phyloP scores from a whole-genome alignment of 768 basidiomycete species.

The Coprinellus aureogranulatus region DNA sequence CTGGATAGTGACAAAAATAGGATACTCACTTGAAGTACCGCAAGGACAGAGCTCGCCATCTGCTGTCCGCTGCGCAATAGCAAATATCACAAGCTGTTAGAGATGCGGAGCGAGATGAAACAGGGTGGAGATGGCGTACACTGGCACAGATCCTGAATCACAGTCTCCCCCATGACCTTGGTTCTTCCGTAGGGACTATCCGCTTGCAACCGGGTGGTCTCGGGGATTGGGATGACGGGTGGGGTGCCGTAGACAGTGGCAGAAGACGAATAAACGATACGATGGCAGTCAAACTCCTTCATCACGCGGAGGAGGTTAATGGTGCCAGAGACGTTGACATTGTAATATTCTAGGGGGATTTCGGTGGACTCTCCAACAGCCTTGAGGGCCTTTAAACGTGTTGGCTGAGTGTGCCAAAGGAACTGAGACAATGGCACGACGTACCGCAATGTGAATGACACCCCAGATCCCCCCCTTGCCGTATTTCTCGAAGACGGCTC shows the following conservation, averaged over 20 bases:
- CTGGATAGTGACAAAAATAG: not conserved
- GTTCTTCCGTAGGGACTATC: constrained; percentile 94
- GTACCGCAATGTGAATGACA: constrained; percentile 89
- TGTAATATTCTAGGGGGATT: constrained; percentile 89
- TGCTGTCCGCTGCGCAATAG: constrained; percentile 55
- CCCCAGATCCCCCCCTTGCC: constrained; percentile 93
- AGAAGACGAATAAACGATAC: constrained; percentile 95
- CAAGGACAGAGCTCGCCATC: constrained; percentile 82
- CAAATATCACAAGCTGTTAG: constrained; percentile 8
- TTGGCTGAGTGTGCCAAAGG: not conserved
- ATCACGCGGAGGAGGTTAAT: constrained; percentile 83
- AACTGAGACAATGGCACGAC: constrained; percentile 26
- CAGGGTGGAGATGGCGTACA: constrained; percentile 43
- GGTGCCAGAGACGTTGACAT: constrained; percentile 90
- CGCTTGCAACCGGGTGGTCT: constrained; percentile 81
- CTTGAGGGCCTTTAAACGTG: constrained; percentile 77
- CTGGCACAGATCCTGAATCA: constrained; percentile 85
- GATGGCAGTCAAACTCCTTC: constrained; percentile 77
- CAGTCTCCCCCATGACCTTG: constrained; percentile 91
- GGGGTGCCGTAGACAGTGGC: constrained; percentile 98
- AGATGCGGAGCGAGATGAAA: not conserved
- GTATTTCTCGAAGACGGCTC: constrained; percentile 78
- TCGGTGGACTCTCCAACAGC: constrained; percentile 96
- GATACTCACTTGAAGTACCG: constrained; percentile 90
- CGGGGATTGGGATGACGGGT: constrained; percentile 88